These are phyloP conservation scores for Rosa hybrid DNA, from an alignment of 331 rosid genomes.

Conservation along the genomic window DNA sequence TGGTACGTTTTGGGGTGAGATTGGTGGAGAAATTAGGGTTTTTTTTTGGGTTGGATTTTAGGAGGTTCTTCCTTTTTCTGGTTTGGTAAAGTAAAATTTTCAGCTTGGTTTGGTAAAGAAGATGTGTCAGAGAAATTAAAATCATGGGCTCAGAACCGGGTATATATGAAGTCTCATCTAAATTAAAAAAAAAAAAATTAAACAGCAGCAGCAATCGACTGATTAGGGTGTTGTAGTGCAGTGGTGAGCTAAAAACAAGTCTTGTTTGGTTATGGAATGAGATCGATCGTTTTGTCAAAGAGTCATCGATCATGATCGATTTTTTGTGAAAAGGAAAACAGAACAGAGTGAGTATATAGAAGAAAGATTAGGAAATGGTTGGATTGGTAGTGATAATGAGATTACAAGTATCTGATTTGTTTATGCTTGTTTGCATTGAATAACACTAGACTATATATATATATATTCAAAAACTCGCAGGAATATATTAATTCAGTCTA, in stretches of 20 bases:
- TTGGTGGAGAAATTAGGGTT: conserved; percentile 18
- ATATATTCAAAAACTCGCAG: background rate
- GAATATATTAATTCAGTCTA: conserved; percentile 5
- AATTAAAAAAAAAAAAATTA: background rate
- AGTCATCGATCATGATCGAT: too few species aligned
- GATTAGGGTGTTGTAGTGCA: background rate
- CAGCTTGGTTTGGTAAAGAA: conserved; percentile 11
- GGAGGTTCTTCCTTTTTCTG: background rate
- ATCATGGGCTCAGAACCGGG: background rate
- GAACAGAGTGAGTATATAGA: background rate
- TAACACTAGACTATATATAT: too few species aligned
- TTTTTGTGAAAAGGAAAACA: background rate
- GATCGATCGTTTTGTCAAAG: background rate
- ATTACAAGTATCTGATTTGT: background rate
- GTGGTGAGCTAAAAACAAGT: background rate
- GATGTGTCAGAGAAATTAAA: conserved; percentile 5
- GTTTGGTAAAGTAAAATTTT: background rate
- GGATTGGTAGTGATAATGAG: background rate
- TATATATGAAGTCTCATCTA: background rate
- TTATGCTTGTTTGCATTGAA: background rate
- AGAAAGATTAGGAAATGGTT: background rate
- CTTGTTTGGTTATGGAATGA: background rate
- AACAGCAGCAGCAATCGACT: background rate
- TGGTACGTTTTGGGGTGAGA: background rate
- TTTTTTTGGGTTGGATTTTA: background rate